Percentiles rank a stretch among this genome's conserved stretches.
Evolutionary conservation across 495 filamentous ascomycete species (phyloP).

Genomic region (Chlorociboria aeruginascens): DNA sequence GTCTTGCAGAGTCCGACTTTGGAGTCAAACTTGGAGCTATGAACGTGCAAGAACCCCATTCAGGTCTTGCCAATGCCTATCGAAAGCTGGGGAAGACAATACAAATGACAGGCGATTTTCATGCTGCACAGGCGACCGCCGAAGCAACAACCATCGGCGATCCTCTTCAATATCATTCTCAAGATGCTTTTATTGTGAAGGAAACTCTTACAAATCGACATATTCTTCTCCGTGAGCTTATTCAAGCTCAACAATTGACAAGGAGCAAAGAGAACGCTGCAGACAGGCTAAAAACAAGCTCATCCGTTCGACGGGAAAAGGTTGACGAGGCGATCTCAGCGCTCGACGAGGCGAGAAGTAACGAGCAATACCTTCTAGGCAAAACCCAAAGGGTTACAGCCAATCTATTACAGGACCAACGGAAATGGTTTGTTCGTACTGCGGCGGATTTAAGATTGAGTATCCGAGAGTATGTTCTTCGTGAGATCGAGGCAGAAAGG

Average conservation of each 20-base stretch:
- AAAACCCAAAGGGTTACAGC: slow-evolving; percentile 80
- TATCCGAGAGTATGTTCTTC: slow-evolving; percentile 84
- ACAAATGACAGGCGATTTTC: slow-evolving; percentile 85
- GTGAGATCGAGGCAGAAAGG: slow-evolving; percentile 92
- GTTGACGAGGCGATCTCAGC: slow-evolving; percentile 89
- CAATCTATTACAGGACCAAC: slow-evolving; percentile 79
- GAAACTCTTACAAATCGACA: slow-evolving; percentile 97
- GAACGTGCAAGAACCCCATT: slow-evolving; percentile 79
- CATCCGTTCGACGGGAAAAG: slow-evolving; percentile 79
- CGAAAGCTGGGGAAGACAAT: slow-evolving; percentile 89
- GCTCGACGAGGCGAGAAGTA: slow-evolving; percentile 71
- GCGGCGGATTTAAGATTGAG: slow-evolving; percentile 64
- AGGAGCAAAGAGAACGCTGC: slow-evolving; percentile 70
- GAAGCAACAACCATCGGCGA: slow-evolving; percentile 94
- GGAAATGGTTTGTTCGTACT: slow-evolving; percentile 84
- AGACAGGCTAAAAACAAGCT: slow-evolving; percentile 74
- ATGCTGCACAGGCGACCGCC: slow-evolving; percentile 93
- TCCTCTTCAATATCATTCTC: slow-evolving; percentile 88
- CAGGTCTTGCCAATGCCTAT: slow-evolving; percentile 78
- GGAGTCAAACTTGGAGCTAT: slow-evolving; percentile 79
- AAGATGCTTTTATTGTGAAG: slow-evolving; percentile 96
- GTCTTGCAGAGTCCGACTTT: slow-evolving; percentile 85
- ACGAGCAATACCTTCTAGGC: slow-evolving; percentile 65
- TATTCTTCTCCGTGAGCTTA: slow-evolving; percentile 88
- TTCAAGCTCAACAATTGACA: slow-evolving; percentile 74